Conservation (phyloP, 768 basidiomycete genomes). For the Tubosaeta sp. region DNA sequence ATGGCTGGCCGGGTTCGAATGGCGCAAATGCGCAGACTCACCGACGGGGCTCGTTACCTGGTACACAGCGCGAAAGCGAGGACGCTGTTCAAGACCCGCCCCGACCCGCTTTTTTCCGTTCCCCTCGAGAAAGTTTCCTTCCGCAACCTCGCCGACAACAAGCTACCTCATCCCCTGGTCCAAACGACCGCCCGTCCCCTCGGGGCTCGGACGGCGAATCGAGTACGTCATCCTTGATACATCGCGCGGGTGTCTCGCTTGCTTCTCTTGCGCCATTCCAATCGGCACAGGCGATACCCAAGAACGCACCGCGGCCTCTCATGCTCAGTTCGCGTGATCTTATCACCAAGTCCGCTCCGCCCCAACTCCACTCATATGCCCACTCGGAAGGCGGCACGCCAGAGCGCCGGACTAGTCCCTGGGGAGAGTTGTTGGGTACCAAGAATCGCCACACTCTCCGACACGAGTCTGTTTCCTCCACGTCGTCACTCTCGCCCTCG, state of each 20-base stretch:
- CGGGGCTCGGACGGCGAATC: constrained; percentile 23
- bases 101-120: constrained; percentile 53
- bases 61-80: constrained; percentile 32
- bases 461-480: constrained; percentile 58
- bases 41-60: constrained; percentile 41
- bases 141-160: constrained; percentile 30
- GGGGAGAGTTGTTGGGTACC: constrained; percentile 42
- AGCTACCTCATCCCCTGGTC: constrained; percentile 31
- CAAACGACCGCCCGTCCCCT: constrained; percentile 13
- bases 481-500: constrained; percentile 59
- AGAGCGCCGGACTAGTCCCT: constrained; percentile 34
- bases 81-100: constrained; percentile 45
- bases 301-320: constrained; percentile 61
- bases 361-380: constrained; percentile 20
- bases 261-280: constrained; percentile 43
- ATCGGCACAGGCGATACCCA: constrained; percentile 33
- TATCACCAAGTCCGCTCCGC: constrained; percentile 24
- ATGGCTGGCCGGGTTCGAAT: constrained; percentile 11
- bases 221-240: constrained; percentile 28
- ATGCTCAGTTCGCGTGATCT: constrained; percentile 52
- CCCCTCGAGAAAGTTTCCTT: constrained; percentile 53
- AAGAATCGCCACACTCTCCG: constrained; percentile 35
- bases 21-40: constrained; percentile 3
- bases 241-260: constrained; percentile 37
- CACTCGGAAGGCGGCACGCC: constrained; percentile 37